Evolutionary conservation across 1,139 yeast species (phyloP), one percentile per base, ranked within the genome.

Genomic region (Zygosaccharomyces sapae): DNA sequence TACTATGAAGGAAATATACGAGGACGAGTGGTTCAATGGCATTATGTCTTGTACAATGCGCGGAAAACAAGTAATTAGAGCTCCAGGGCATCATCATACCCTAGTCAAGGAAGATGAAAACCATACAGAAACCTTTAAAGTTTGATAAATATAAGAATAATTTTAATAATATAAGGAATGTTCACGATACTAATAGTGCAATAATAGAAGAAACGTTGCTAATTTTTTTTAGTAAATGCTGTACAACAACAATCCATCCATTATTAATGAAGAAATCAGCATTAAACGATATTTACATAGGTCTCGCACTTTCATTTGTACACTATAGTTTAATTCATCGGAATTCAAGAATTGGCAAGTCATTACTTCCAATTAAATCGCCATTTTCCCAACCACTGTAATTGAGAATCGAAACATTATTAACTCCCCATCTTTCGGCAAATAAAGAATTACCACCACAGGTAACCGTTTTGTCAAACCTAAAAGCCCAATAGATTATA

Each of bases 1-100:
- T 2, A 72, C 83, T 0, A 68, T 92, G 62, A 77, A 76, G 25
- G 88, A 84, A 29, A 77, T 92, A 18, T 66, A 79, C 57, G 68
- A 70, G 7, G 94, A 87, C 63, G 79, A 75, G 27, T 92, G 96
- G 92, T 77, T 87, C 50, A 63, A 69, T 41, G 72, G 72, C n/a
- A 83, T 90, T 46, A 67, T 71, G 3, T 57, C 56, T 37, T 76
- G 81, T 55, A 74, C 79, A 4, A 58, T 73, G 44, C 76, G 73
- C 50, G 65, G 61, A 13, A 69, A 79, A 10, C 59, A 64, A 34
- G 62, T 75, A 5, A 53, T 77, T 27, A 68, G 71, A 56, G 77
- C 77, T 12, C 71, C 74, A 6, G 73, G 77, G 33, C 87, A 81
- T 62, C 69, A 69, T 39, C 87, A 82, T 59, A 80, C 83, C 0